Evolutionary conservation across 2,329 filamentous ascomycete genomes (phyloP).

Genomic region (Polychaeton citri): DNA sequence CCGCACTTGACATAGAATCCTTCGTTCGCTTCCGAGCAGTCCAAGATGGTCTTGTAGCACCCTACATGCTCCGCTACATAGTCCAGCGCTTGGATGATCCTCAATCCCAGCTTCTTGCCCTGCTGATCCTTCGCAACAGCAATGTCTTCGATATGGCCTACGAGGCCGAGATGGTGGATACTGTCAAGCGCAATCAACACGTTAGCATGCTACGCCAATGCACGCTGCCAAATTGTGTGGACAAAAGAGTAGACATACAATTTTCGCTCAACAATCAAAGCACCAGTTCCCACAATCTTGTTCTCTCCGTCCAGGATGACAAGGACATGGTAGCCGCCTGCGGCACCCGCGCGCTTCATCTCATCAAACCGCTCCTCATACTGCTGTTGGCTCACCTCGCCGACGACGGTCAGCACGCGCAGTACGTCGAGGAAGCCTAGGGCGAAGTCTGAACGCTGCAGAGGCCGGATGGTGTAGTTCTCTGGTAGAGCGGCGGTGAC

Average conservation of each 20-base stretch:
- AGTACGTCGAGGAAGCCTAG: constrained; percentile 83
- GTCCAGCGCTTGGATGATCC: constrained; percentile 89
- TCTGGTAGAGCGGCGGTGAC: constrained; percentile 61
- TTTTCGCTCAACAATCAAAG: constrained; percentile 84
- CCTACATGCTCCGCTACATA: constrained; percentile 75
- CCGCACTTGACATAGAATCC: constrained; percentile 98
- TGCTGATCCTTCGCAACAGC: constrained; percentile 90
- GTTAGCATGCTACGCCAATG: too few relatives aligned
- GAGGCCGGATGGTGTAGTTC: constrained; percentile 70
- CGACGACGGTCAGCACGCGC: constrained; percentile 82
- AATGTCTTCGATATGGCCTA: constrained; percentile 97
- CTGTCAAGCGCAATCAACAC: too few relatives aligned
- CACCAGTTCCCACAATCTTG: constrained; percentile 78
- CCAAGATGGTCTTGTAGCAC: constrained; percentile 93
- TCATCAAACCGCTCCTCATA: constrained; percentile 74
- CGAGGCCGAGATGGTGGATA: constrained; percentile 67
- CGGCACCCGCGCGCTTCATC: constrained; percentile 42
- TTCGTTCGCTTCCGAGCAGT: constrained; percentile 92
- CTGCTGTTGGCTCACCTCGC: constrained; percentile 61
- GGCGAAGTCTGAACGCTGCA: constrained; percentile 64
- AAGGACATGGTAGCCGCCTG: constrained; percentile 72
- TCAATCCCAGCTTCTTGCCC: constrained; percentile 87
- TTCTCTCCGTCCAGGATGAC: constrained; percentile 63
- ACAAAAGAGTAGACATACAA: too few relatives aligned
- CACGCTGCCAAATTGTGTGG: too few relatives aligned